Conservation (phyloP, 331 rosid species). For the Ulmus americana region DNA sequence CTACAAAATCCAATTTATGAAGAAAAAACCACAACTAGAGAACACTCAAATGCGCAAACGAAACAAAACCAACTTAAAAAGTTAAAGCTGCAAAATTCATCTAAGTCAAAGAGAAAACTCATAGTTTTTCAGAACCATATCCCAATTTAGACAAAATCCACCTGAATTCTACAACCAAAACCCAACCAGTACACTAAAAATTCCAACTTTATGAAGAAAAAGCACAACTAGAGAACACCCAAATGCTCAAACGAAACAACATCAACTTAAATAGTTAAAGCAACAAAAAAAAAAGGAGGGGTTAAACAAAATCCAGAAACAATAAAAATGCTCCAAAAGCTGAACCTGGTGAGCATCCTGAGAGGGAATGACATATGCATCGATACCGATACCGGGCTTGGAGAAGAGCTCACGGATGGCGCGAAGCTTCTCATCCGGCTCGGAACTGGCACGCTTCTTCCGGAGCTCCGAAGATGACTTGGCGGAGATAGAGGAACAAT, state of each 20-base stretch:
- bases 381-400: slow-evolving; percentile 51
- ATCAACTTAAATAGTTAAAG: not conserved
- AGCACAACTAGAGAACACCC: too few species aligned
- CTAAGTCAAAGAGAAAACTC: not conserved
- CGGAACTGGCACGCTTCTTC: slow-evolving; percentile 19
- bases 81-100: not conserved
- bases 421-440: slow-evolving; percentile 53
- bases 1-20: not conserved
- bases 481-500: slow-evolving; percentile 56
- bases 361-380: slow-evolving; percentile 84
- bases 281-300: not conserved
- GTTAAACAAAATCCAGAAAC: not conserved
- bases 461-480: slow-evolving; percentile 66
- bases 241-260: not conserved
- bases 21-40: too few species aligned
- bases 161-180: slow-evolving; percentile 1
- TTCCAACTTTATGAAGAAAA: too few species aligned
- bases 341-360: slow-evolving; percentile 96
- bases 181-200: not conserved
- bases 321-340: not conserved
- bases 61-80: not conserved
- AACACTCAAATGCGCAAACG: not conserved
- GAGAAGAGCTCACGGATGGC: slow-evolving; percentile 69
- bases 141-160: not conserved
- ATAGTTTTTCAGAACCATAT: not conserved